Evolutionary conservation across 768 basidiomycete genomes (phyloP).

Genomic region (Lactifluus rugatus): DNA sequence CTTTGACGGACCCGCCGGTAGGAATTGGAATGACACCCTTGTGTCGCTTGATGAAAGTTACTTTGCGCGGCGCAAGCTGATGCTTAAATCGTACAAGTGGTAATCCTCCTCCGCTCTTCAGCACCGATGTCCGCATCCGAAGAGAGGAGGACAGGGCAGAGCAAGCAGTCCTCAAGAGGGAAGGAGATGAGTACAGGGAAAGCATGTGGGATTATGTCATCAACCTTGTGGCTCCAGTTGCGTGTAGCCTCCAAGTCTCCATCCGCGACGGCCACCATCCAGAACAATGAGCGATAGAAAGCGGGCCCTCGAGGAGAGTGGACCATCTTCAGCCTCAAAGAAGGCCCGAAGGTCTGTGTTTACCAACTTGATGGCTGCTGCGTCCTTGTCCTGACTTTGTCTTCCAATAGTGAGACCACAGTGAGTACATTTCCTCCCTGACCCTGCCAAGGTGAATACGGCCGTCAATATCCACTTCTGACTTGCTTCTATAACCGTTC

Average conservation of each 20-base stretch:
- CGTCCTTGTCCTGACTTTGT: slow-evolving; percentile 16
- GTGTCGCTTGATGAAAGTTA: slow-evolving; percentile 81
- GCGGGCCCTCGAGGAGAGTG: slow-evolving; percentile 12
- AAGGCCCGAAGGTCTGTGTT: slow-evolving; percentile 46
- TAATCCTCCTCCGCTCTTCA: neutral
- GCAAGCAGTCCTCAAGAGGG: slow-evolving; percentile 22
- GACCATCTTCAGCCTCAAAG: slow-evolving; percentile 11
- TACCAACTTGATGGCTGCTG: neutral
- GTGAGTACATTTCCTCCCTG: slow-evolving; percentile 46
- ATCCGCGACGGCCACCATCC: too few species aligned
- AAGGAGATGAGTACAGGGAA: slow-evolving; percentile 24
- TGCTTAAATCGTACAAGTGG: slow-evolving; percentile 24
- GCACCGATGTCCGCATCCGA: neutral
- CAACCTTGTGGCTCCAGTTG: too few species aligned
- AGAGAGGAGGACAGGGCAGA: slow-evolving; percentile 18
- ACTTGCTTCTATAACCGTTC: slow-evolving; percentile 62
- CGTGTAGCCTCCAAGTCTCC: too few species aligned
- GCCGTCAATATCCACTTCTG: slow-evolving; percentile 39
- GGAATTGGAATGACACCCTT: slow-evolving; percentile 84
- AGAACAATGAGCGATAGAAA: slow-evolving; percentile 17
- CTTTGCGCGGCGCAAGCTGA: slow-evolving; percentile 73
- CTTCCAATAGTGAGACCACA: slow-evolving; percentile 42
- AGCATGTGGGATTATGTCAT: slow-evolving; percentile 26
- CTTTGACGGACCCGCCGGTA: slow-evolving; percentile 83
- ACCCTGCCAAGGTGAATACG: slow-evolving; percentile 61